Conservation (phyloP, 2,329 filamentous ascomycete genomes). For the Westerdykella ornata region DNA sequence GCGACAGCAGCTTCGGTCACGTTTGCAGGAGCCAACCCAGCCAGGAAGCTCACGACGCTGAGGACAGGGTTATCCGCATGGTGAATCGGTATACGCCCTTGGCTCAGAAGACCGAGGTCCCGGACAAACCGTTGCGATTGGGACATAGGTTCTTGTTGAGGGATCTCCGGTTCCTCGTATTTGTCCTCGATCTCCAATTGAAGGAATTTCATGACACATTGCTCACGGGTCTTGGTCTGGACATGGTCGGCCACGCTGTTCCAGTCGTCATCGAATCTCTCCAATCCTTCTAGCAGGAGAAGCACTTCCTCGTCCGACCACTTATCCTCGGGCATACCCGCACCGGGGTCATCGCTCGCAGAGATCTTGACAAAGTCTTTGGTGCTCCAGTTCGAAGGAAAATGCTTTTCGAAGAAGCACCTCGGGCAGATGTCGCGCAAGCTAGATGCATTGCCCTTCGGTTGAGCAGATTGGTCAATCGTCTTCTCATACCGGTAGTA, state of each 20-base stretch:
- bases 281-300: constrained; percentile 82
- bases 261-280: constrained; percentile 95
- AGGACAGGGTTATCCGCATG: constrained; percentile 94
- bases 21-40: constrained; percentile 80
- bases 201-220: constrained; percentile 94
- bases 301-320: constrained; percentile 90
- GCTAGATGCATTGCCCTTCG: constrained; percentile 51
- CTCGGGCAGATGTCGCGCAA: constrained; percentile 88
- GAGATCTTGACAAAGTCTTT: constrained; percentile 84
- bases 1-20: constrained; percentile 72
- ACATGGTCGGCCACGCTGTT: constrained; percentile 87
- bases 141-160: constrained; percentile 41
- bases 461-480: constrained; percentile 40
- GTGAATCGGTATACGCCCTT: constrained; percentile 80
- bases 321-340: constrained; percentile 75
- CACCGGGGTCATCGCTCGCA: constrained; percentile 71
- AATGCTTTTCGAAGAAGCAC: constrained; percentile 78
- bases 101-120: constrained; percentile 57
- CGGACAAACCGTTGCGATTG: constrained; percentile 37
- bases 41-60: constrained; percentile 91
- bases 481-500: constrained; percentile 65
- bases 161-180: constrained; percentile 75
- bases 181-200: constrained; percentile 97
- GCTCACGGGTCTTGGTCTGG: constrained; percentile 81
- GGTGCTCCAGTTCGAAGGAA: constrained; percentile 70